Conservation (phyloP, 805 yeast species). For the Myxozyma neotropica region DNA sequence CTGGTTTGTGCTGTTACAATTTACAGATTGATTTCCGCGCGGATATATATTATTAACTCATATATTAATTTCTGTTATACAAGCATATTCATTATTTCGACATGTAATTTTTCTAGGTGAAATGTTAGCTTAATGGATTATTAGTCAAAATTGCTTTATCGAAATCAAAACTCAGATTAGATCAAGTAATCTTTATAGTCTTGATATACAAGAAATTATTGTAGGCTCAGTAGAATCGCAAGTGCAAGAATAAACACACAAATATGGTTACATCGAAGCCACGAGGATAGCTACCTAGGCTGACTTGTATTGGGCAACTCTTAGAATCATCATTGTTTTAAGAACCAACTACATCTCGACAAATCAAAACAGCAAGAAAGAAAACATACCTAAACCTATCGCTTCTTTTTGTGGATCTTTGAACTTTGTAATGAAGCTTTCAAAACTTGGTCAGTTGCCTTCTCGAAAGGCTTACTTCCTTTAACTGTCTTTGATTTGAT, state of each 20-base stretch:
- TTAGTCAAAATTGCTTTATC: background rate
- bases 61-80: too few relatives aligned
- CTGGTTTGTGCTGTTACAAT: too few relatives aligned
- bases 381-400: background rate
- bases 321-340: background rate
- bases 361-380: background rate
- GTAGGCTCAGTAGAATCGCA: background rate
- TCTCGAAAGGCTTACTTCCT: conserved; percentile 20
- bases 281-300: background rate
- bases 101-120: too few relatives aligned
- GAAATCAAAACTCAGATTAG: conserved; percentile 20
- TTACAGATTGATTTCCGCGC: too few relatives aligned
- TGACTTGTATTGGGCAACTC: too few relatives aligned
- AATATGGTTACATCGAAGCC: background rate
- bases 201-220: background rate
- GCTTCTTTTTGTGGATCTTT: background rate
- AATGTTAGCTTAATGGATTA: too few relatives aligned
- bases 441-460: conserved; percentile 21
- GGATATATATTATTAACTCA: too few relatives aligned
- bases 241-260: background rate
- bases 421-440: conserved; percentile 12
- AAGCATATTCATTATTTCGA: too few relatives aligned
- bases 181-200: conserved; percentile 17
- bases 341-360: background rate
- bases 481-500: conserved; percentile 28